Base-by-base conservation (phyloP, 805 yeast species). In the Pichia occidentalis region DNA sequence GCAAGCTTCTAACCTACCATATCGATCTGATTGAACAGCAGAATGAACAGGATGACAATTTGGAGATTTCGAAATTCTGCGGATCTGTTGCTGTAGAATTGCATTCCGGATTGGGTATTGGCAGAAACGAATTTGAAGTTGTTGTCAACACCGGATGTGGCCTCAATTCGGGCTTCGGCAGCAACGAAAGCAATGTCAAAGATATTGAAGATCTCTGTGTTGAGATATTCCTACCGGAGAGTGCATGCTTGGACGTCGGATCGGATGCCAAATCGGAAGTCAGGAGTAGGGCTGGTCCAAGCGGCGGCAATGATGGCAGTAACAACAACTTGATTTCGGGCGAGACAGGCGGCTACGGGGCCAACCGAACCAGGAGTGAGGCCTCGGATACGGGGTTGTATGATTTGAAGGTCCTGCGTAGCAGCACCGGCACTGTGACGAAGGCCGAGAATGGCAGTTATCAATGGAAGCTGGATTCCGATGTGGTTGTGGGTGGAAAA, bases 71-170 rank as follows among this genome's bases (percentile, higher is more conserved):
- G n/a, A 52, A 52, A 37, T 55, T 65, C 53, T 52, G 66, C n/a
- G 84, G 84, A 0, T 50, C 74, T n/a, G 67, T 81, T 8, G 67
- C 65, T 29, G 71, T 74, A 5, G 81, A 78, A 31, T 65, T 75
- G 36, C 59, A 59, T 33, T 64, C 71, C 1, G 80, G 75, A 0
- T 56, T 78, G 19, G 87, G 85, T 0, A 43, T 53, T 2, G 51
- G 59, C 12, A 57, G 59, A 37, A 70, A 75, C 49, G 87, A 79
- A 52, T 81, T 82, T 56, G 87, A 82, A 52, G 66, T 80, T 24
- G 24, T 32, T 21, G 34, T 42, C 7, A 32, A 27, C 22, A 42
- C 46, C 4, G 39, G 43, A n/a, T 35, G 35, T 24, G 32, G 36
- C 3, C n/a, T 40, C 5, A 39, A 39, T 35, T 19, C 36, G 2